These are phyloP conservation scores for Entomortierella beljakovae DNA, from an alignment of 192 early-diverging fungal species.

Conservation along the genomic window DNA sequence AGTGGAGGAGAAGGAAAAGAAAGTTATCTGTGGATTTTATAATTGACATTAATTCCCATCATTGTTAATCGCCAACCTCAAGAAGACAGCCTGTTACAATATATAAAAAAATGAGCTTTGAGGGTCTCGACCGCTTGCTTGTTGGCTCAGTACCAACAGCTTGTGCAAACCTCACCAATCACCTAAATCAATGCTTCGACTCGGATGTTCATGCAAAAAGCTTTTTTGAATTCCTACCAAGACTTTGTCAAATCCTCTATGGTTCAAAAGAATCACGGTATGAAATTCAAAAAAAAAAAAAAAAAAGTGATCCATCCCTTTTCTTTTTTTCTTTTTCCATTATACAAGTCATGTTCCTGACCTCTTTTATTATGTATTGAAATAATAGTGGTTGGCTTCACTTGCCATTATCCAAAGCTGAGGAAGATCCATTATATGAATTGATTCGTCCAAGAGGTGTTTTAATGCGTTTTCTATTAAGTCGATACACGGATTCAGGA, in stretches of 20 bases:
- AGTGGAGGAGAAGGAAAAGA: no score
- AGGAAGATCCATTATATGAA: slow-evolving; percentile 42
- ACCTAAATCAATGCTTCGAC: slow-evolving; percentile 38
- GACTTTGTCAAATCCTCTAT: slow-evolving; percentile 48
- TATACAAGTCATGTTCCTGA: no score
- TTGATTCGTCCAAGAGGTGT: slow-evolving; percentile 35
- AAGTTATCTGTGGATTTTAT: no score
- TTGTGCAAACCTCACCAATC: slow-evolving; percentile 42
- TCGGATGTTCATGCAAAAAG: slow-evolving; percentile 51
- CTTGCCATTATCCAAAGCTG: slow-evolving; percentile 48
- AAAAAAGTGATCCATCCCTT: no score
- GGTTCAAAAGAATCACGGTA: slow-evolving; percentile 53
- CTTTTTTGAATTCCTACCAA: slow-evolving; percentile 47
- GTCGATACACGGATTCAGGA: slow-evolving; percentile 34
- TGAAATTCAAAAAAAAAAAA: no score
- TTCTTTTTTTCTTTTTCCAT: no score
- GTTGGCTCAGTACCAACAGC: slow-evolving; percentile 50
- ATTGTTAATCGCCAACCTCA: not conserved
- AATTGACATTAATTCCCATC: not conserved
- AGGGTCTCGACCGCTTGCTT: slow-evolving; percentile 43
- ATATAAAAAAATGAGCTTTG: slow-evolving; percentile 39
- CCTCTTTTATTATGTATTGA: no score
- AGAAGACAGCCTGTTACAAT: not conserved
- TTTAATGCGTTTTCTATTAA: slow-evolving; percentile 42
- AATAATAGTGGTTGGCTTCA: slow-evolving; percentile 45